Evolutionary conservation across 2,329 filamentous ascomycete species (phyloP).

Genomic region (Aspergillus japonicus): DNA sequence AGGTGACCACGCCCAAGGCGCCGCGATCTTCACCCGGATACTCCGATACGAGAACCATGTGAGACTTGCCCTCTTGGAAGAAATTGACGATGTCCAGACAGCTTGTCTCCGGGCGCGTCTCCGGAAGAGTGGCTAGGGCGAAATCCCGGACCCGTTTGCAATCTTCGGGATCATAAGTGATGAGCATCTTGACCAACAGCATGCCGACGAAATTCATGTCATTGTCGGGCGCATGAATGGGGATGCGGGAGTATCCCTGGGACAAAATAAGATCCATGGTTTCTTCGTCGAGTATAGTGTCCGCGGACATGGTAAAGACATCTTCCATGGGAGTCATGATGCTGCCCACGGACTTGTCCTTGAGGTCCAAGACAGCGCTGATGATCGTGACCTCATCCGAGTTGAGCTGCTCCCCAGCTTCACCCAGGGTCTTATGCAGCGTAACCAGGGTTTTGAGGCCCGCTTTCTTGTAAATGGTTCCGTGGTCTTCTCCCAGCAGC

Average conservation of each 20-base stretch:
- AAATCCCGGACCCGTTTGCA: conserved; percentile 84
- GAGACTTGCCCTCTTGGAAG: conserved; percentile 98
- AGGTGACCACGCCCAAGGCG: conserved; percentile 86
- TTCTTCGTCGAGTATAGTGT: conserved; percentile 85
- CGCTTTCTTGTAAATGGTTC: conserved; percentile 96
- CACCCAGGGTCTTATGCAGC: conserved; percentile 85
- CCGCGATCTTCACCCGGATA: conserved; percentile 86
- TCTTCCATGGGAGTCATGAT: conserved; percentile 99
- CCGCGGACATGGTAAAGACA: conserved; percentile 94
- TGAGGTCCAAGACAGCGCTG: conserved; percentile 90
- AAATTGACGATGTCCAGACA: conserved; percentile 99
- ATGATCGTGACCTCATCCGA: conserved; percentile 99
- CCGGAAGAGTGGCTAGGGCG: conserved; percentile 86
- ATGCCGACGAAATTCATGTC: conserved; percentile 90
- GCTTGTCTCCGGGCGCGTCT: conserved; percentile 92
- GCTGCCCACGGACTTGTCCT: conserved; percentile 88
- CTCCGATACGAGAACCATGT: conserved; percentile 96
- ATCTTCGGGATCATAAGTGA: conserved; percentile 97
- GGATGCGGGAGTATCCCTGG: conserved; percentile 92
- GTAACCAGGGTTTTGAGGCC: conserved; percentile 95
- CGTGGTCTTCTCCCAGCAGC: conserved; percentile 90
- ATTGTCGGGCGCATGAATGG: conserved; percentile 85
- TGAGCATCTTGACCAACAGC: conserved; percentile 97
- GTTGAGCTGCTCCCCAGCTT: conserved; percentile 81
- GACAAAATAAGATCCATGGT: conserved; percentile 94